Evolutionary conservation across 1,284 basidiomycete genomes (phyloP).

Genomic region (Microbotryum scabiosae): DNA sequence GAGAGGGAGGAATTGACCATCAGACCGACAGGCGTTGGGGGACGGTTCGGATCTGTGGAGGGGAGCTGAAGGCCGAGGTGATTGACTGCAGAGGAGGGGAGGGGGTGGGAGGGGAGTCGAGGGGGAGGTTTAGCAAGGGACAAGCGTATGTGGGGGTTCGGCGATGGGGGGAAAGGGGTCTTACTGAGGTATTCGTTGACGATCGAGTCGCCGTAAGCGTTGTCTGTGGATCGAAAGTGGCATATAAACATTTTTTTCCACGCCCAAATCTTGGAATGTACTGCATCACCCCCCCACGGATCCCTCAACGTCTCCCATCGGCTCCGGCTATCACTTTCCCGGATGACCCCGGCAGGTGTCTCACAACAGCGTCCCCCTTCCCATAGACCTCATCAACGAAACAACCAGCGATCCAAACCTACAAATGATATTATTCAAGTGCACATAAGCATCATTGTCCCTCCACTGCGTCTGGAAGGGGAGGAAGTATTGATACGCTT

Average conservation of each 20-base stretch:
- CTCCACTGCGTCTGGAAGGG: constrained; percentile 11
- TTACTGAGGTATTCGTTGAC: constrained; percentile 25
- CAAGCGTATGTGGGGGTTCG: too few species aligned
- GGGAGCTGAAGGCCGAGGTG: background rate
- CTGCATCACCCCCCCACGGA: too few species aligned
- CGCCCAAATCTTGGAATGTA: too few species aligned
- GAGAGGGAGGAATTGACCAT: constrained; percentile 4
- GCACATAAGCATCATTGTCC: constrained; percentile 17
- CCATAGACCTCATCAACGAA: too few species aligned
- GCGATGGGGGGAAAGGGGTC: too few species aligned
- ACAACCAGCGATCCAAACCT: too few species aligned
- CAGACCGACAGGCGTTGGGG: constrained; percentile 5
- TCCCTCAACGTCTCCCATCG: too few species aligned
- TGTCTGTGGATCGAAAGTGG: background rate
- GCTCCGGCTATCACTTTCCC: background rate
- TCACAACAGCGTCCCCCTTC: background rate
- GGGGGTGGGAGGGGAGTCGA: background rate
- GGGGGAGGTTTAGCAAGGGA: background rate
- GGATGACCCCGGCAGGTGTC: background rate
- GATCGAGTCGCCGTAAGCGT: constrained; percentile 28
- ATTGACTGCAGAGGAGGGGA: constrained; percentile 2
- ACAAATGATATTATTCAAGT: constrained; percentile 15
- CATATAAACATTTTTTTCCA: too few species aligned
- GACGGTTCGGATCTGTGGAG: constrained; percentile 6
- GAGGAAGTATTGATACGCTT: constrained; percentile 9